Evolutionary conservation across 2,329 filamentous ascomycete species (phyloP).

Genomic region (Stemphylium lycopersici): DNA sequence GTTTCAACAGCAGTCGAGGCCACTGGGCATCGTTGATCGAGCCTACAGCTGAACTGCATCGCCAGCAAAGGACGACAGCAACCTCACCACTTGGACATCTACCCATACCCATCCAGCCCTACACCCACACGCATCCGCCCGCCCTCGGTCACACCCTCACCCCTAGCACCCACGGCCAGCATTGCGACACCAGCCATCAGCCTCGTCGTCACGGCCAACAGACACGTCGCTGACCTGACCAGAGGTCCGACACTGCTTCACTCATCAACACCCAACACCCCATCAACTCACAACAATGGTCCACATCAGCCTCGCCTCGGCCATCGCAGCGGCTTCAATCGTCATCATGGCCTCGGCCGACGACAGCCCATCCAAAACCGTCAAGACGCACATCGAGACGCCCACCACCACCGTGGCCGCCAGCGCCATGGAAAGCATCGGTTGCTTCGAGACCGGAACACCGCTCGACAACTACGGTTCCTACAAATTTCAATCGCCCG

Average conservation of each 20-base stretch:
- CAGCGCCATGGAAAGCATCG: constrained; percentile 46
- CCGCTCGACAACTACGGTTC: constrained; percentile 56
- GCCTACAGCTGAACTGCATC: constrained; percentile 12
- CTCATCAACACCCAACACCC: constrained; percentile 8
- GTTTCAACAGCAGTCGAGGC: constrained; percentile 36
- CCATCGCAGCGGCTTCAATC: constrained; percentile 40
- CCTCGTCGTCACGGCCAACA: not conserved
- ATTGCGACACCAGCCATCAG: constrained; percentile 24
- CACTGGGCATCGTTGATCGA: constrained; percentile 17
- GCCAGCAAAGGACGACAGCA: not conserved
- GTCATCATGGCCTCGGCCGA: constrained; percentile 35
- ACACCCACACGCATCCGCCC: not conserved
- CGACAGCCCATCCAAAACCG: constrained; percentile 18
- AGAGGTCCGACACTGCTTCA: constrained; percentile 17
- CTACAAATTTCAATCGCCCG: constrained; percentile 60
- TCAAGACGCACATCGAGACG: constrained; percentile 36
- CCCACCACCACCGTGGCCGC: constrained; percentile 39
- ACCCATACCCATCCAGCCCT: constrained; percentile 6
- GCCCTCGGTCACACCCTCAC: constrained; percentile 1
- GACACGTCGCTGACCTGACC: constrained; percentile 24
- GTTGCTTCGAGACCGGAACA: constrained; percentile 59
- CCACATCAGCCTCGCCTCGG: constrained; percentile 39
- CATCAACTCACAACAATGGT: constrained; percentile 37
- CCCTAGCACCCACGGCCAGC: constrained; percentile 20
- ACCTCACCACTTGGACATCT: constrained; percentile 9